A percentile compares a stretch with the other conserved stretches of the same genome.
These are phyloP conservation scores for Tritrichomonas foetus DNA, from an alignment of 208 protist species.

Conservation along the genomic window DNA sequence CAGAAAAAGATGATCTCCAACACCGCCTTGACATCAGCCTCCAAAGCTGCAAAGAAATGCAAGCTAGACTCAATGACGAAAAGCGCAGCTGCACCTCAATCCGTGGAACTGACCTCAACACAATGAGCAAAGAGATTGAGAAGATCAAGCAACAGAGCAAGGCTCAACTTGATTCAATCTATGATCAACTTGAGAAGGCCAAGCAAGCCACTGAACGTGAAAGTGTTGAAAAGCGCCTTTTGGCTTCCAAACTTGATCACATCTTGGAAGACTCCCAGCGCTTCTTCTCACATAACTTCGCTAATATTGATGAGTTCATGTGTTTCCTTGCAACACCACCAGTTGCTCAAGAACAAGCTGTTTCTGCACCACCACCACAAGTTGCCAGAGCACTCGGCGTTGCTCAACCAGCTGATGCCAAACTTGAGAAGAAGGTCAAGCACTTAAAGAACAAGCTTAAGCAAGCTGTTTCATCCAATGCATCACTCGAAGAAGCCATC, in stretches of 20 bases:
- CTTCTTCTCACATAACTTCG: neutral
- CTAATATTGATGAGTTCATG: neutral
- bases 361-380: neutral
- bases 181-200: neutral
- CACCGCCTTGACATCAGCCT: neutral
- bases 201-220: neutral
- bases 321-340: neutral
- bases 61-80: neutral
- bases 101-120: neutral
- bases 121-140: constrained; percentile 12
- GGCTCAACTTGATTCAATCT: neutral
- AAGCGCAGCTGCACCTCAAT: neutral
- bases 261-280: neutral
- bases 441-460: neutral
- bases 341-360: neutral
- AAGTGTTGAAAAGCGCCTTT: neutral
- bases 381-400: neutral
- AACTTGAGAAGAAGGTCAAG: neutral
- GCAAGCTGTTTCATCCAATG: neutral
- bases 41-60: neutral
- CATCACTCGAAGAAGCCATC: neutral
- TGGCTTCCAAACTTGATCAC: neutral
- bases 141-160: neutral
- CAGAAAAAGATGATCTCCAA: neutral
- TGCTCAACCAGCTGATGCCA: neutral